Conservation (phyloP, 306 rosid species). For the Cucurbita argyrosperma region DNA sequence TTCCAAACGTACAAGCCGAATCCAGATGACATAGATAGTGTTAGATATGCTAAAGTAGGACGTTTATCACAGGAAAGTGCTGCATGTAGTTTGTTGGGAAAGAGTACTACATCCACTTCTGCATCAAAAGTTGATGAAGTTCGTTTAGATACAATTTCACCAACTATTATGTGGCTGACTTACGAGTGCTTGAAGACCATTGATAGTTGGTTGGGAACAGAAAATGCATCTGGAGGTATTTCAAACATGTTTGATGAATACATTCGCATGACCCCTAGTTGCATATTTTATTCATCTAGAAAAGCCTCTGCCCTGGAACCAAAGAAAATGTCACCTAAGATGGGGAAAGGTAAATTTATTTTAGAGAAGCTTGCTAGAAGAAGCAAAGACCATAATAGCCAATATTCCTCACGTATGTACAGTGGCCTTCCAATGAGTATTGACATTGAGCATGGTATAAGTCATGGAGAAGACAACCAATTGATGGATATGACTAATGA, state of each 20-base stretch:
- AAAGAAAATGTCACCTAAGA: slow-evolving; percentile 35
- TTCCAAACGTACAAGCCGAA: slow-evolving; percentile 21
- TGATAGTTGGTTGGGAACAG: slow-evolving; percentile 63
- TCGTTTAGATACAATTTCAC: slow-evolving; percentile 26
- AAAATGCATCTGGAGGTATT: slow-evolving; percentile 31
- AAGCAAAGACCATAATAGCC: too few relatives aligned
- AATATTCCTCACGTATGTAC: too few relatives aligned
- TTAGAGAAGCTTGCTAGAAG: too few relatives aligned
- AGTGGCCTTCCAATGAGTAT: too few relatives aligned
- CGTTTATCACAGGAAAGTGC: slow-evolving; percentile 67
- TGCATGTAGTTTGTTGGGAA: slow-evolving; percentile 35
- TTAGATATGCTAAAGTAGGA: slow-evolving; percentile 77
- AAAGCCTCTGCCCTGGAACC: slow-evolving; percentile 19
- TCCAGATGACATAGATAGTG: slow-evolving; percentile 39
- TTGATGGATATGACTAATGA: too few relatives aligned
- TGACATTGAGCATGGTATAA: too few relatives aligned
- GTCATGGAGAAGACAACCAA: too few relatives aligned
- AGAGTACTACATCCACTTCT: slow-evolving; percentile 23
- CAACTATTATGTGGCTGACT: slow-evolving; percentile 50
- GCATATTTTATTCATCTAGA: slow-evolving; percentile 48
- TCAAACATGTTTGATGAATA: slow-evolving; percentile 24
- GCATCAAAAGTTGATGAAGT: slow-evolving; percentile 25
- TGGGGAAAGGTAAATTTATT: too few relatives aligned
- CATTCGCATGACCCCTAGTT: slow-evolving; percentile 23
- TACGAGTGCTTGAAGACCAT: slow-evolving; percentile 74